A percentile compares a stretch with the other conserved stretches of the same genome.
phyloP scores from a whole-genome alignment of 2,329 filamentous ascomycete genomes.

The Colletotrichum somersetense region DNA sequence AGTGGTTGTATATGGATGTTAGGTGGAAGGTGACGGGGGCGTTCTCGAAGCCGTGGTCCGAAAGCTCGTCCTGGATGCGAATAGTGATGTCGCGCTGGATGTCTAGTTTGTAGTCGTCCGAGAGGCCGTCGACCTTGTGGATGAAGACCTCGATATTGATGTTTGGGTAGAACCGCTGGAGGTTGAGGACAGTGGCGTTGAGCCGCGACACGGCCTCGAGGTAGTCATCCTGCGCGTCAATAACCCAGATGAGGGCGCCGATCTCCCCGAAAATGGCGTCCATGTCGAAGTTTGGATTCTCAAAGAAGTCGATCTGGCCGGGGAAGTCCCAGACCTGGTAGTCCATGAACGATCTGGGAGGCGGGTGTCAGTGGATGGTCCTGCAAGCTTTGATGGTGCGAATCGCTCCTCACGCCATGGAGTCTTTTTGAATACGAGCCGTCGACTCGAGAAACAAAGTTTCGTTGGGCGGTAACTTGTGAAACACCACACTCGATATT shows the following conservation, averaged over 20 bases:
- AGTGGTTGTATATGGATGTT: conserved; percentile 98
- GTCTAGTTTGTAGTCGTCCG: conserved; percentile 95
- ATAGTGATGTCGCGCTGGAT: conserved; percentile 98
- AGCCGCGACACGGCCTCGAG: conserved; percentile 89
- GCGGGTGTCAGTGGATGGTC: conserved; percentile 10
- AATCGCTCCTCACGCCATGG: conserved; percentile 80
- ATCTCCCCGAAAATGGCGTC: conserved; percentile 95
- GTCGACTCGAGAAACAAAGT: conserved; percentile 97
- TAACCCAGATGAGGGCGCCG: conserved; percentile 96
- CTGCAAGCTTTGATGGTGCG: background rate
- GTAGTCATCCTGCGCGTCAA: conserved; percentile 98
- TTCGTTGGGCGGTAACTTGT: conserved; percentile 96
- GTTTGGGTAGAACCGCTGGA: conserved; percentile 89
- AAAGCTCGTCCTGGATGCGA: conserved; percentile 94
- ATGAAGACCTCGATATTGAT: conserved; percentile 99
- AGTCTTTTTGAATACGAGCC: conserved; percentile 92
- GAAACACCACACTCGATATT: conserved; percentile 98
- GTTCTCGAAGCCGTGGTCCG: conserved; percentile 92
- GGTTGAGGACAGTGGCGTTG: conserved; percentile 88
- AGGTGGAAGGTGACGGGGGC: conserved; percentile 95
- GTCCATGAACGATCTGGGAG: conserved; percentile 92
- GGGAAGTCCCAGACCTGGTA: conserved; percentile 99
- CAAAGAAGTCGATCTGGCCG: conserved; percentile 89
- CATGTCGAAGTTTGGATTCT: conserved; percentile 89
- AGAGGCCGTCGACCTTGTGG: conserved; percentile 98